These are phyloP conservation scores for Trametes coccinea DNA, from an alignment of 768 basidiomycete species.

Conservation along the genomic window DNA sequence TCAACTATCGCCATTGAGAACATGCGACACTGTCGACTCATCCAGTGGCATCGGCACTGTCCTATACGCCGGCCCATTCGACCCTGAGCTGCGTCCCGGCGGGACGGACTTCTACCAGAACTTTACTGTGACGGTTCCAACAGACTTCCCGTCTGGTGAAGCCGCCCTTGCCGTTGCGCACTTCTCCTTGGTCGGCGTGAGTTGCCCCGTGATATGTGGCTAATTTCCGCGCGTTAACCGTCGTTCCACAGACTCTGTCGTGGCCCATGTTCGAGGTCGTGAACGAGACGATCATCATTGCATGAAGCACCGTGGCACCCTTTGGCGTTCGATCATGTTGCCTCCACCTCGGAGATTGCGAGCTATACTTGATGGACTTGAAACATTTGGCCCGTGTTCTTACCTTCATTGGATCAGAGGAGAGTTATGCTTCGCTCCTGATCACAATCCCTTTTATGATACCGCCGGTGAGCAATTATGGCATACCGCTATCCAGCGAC, in stretches of 20 bases:
- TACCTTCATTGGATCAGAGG: too few species aligned
- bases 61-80: conserved; percentile 32
- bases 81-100: conserved; percentile 22
- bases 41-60: conserved; percentile 28
- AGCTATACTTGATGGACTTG: too few species aligned
- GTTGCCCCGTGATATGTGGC: neutral
- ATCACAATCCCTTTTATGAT: too few species aligned
- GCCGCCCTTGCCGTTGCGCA: neutral
- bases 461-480: too few species aligned
- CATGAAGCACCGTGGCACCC: neutral
- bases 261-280: neutral
- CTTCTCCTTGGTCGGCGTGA: neutral
- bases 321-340: too few species aligned
- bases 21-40: conserved; percentile 23
- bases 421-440: too few species aligned
- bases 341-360: too few species aligned
- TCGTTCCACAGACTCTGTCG: neutral
- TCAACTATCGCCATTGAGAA: neutral
- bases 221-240: neutral
- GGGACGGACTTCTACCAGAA: neutral
- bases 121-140: conserved; percentile 1
- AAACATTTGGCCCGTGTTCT: too few species aligned
- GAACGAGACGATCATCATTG: neutral
- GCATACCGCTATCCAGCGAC: too few species aligned
- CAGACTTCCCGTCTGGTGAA: neutral